Evolutionary conservation across 2,329 filamentous ascomycete species (phyloP), one percentile per base, ranked within the genome.

Genomic region (Aphanoascus verrucosus): DNA sequence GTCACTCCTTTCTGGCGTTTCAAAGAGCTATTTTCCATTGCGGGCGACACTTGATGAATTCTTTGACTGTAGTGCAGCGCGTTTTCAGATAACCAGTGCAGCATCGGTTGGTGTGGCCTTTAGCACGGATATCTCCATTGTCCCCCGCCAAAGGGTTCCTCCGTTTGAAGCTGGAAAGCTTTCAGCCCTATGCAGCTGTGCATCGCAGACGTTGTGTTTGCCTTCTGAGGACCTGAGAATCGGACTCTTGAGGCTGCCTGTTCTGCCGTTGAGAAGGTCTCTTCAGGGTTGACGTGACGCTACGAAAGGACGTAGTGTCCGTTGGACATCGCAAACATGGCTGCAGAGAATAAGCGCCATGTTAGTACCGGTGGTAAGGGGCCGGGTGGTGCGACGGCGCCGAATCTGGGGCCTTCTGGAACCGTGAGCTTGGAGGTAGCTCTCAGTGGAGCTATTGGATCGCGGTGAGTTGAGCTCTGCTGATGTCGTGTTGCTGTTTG

Each of bases 371-470:
- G 72, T 59, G 74, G 72, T 40, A 82, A 78, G 70, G 71, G 64
- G 52, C 63, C 68, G 54, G 60, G 76, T 56, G 76, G 69, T 52
- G 69, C 63, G 55, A 63, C 67, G 54, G 64, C 62, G 41, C 61
- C 64, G 40, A 59, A 67, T 56, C 61, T 65, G 57, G 70, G 68
- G 61, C 63, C 71, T 57, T 68, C 72, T 57, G 69, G 71, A 55
- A 72, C 73, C 62, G 72, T 75, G 59, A 70, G 76, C 62, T 65
- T 73, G 44, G 75, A 81, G 53, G 74, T 74, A 54, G 74, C 74
- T 49, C 67, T 84, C 63, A 77, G 74, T 65, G 79, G 77, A 67
- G 77, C 77, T 48, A 77, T 84, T 64, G 81, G 81, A 59, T 77
- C 78, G 59, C 77, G 78, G 80, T 83, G 73, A 67, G 77, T 66